Conservation (phyloP, 108 stramenopile species). For the Conticribra guillardii region DNA sequence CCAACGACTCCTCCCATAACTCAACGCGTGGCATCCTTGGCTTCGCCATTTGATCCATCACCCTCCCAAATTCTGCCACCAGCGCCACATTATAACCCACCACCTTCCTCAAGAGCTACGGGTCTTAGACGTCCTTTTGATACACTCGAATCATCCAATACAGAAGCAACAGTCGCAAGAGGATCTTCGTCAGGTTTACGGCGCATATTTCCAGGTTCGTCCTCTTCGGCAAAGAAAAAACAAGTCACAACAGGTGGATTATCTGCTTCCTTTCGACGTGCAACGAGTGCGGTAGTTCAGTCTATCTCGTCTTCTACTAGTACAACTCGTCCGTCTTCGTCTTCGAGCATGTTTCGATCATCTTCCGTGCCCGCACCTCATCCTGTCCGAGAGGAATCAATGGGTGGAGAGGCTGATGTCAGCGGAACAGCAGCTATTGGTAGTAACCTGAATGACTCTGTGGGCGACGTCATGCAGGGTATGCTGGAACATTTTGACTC, state of each 20-base stretch:
- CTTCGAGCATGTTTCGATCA: background rate
- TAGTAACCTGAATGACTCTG: too few relatives aligned
- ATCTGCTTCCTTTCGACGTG: conserved; percentile 12
- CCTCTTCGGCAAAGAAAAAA: background rate
- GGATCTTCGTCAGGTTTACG: background rate
- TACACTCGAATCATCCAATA: too few relatives aligned
- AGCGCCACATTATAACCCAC: too few relatives aligned
- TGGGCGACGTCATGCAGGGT: background rate
- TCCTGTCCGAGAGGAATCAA: too few relatives aligned
- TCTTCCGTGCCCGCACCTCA: background rate
- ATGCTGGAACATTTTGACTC: background rate
- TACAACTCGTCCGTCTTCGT: conserved; percentile 8
- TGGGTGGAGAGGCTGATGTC: background rate
- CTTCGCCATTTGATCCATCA: too few relatives aligned
- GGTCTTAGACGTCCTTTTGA: too few relatives aligned
- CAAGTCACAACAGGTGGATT: conserved; percentile 2
- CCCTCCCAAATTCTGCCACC: too few relatives aligned
- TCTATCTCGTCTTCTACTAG: too few relatives aligned
- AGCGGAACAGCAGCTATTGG: background rate
- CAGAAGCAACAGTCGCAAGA: too few relatives aligned
- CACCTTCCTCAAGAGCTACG: too few relatives aligned
- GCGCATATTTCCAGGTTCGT: background rate
- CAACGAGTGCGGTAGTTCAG: conserved; percentile 2
- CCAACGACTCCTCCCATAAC: background rate
- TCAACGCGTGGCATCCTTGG: too few relatives aligned